Conservation (phyloP, 176 grass and related monocot genomes). For the Aegilops umbellulata region DNA sequence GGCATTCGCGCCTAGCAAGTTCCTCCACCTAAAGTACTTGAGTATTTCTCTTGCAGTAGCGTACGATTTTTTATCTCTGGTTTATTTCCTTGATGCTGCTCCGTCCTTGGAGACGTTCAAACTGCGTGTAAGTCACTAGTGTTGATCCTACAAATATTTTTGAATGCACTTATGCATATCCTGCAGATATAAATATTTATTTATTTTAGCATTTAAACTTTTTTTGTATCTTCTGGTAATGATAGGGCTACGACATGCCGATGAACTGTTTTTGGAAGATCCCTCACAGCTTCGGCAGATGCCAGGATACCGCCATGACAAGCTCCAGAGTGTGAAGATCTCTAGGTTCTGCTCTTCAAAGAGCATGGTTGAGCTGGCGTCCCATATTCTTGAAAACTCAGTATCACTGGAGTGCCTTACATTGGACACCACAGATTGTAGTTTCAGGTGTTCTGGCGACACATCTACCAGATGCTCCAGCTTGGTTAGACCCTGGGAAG, state of each 20-base stretch:
- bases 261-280: neutral
- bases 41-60: neutral
- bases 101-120: neutral
- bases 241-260: neutral
- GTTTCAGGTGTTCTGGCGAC: neutral
- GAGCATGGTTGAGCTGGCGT: neutral
- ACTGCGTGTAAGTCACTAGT: neutral
- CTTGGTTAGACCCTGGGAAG: neutral
- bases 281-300: neutral
- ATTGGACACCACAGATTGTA: neutral
- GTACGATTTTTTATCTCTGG: neutral
- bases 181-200: neutral
- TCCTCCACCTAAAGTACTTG: neutral
- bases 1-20: neutral
- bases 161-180: neutral
- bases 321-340: neutral
- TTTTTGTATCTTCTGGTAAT: neutral
- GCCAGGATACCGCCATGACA: neutral
- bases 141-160: neutral
- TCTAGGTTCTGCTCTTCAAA: neutral
- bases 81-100: neutral
- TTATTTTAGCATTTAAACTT: neutral
- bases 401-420: neutral
- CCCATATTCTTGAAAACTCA: neutral
- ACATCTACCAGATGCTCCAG: neutral